Conservation (phyloP, 2,329 filamentous ascomycete species). For the Ophiocordyceps australis region DNA sequence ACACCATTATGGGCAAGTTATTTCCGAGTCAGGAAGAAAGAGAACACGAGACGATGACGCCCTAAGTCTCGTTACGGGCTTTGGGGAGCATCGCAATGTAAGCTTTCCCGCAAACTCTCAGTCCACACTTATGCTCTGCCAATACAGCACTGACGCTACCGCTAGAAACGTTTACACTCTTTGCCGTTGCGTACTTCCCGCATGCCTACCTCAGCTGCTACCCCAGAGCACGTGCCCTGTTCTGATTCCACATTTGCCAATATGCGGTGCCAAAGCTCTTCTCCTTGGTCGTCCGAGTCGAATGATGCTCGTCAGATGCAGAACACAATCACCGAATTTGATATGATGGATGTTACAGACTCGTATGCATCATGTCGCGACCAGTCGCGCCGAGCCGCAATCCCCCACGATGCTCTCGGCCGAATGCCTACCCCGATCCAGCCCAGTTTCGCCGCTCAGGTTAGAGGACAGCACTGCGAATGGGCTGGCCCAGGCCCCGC, state of each 20-base stretch:
- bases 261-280: no score
- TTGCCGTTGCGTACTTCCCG: constrained; percentile 30
- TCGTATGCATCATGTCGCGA: constrained; percentile 5
- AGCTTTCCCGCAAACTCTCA: constrained; percentile 8
- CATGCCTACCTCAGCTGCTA: no score
- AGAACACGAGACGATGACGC: constrained; percentile 27
- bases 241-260: no score
- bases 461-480: constrained; percentile 32
- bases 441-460: constrained; percentile 34
- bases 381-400: constrained; percentile 4
- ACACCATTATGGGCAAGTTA: constrained; percentile 12
- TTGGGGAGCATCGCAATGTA: constrained; percentile 32
- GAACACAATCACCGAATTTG: constrained; percentile 28
- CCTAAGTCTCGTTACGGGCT: constrained; percentile 18
- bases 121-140: constrained; percentile 1
- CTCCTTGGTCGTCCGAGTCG: constrained; percentile 12
- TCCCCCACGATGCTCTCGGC: constrained; percentile 6
- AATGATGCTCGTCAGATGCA: constrained; percentile 4
- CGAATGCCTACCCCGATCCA: constrained; percentile 43
- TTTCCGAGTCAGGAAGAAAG: constrained; percentile 21
- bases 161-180: constrained; percentile 34
- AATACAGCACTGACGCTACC: constrained; percentile 3
- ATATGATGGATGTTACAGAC: constrained; percentile 23
- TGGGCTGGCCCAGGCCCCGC: constrained; percentile 13
- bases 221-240: no score